Evolutionary conservation across 1,139 yeast genomes (phyloP).

Genomic region (Suhomyces terraborum): DNA sequence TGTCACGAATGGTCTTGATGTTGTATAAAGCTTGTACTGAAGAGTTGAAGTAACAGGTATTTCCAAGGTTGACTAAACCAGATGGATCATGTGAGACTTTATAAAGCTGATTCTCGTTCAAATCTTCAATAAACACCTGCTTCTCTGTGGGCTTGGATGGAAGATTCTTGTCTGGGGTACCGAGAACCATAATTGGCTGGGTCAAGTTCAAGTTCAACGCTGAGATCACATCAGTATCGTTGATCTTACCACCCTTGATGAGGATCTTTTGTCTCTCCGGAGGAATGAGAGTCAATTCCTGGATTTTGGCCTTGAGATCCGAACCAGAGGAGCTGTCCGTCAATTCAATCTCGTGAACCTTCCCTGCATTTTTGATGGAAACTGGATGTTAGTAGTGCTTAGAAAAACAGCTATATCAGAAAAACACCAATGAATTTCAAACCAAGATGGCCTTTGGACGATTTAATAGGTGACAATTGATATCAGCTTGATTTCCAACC

Average conservation of each 20-base stretch:
- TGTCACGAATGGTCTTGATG: constrained; percentile 57
- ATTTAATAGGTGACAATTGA: no score
- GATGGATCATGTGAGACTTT: constrained; percentile 59
- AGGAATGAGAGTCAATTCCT: constrained; percentile 76
- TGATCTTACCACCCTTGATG: constrained; percentile 84
- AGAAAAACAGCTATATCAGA: no score
- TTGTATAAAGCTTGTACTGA: constrained; percentile 78
- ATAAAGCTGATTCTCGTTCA: constrained; percentile 47
- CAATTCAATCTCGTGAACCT: constrained; percentile 69
- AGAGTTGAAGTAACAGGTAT: constrained; percentile 92
- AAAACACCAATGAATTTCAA: neutral
- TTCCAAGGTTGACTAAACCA: constrained; percentile 87
- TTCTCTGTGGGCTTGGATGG: constrained; percentile 60
- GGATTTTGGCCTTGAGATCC: constrained; percentile 72
- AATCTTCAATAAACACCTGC: constrained; percentile 69
- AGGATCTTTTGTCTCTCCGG: constrained; percentile 86
- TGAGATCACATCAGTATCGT: constrained; percentile 60
- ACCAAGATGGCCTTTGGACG: no score
- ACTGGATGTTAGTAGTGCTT: constrained; percentile 34
- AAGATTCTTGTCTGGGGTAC: constrained; percentile 76
- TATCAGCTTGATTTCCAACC: no score
- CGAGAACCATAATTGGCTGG: constrained; percentile 83
- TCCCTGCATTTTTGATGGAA: constrained; percentile 82
- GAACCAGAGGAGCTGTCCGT: constrained; percentile 59
- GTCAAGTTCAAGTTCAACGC: constrained; percentile 59